These are phyloP conservation scores for Peronospora belbahrii DNA, from an alignment of 352 stramenopile species.

Conservation along the genomic window DNA sequence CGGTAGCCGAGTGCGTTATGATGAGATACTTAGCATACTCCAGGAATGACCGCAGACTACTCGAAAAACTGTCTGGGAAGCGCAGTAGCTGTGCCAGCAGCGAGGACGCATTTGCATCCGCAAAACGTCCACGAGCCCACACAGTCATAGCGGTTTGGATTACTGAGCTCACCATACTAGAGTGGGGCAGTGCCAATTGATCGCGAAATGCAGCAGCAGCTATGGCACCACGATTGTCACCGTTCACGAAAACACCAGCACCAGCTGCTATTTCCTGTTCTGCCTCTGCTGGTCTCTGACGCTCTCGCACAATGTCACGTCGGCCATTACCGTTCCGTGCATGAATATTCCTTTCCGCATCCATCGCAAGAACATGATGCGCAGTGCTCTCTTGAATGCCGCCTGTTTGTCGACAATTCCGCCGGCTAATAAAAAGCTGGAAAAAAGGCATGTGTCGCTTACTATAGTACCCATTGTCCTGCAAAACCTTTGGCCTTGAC, in stretches of 20 bases:
- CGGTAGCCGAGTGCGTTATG: slow-evolving; percentile 29
- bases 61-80: slow-evolving; percentile 25
- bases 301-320: slow-evolving; percentile 9
- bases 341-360: slow-evolving; percentile 13
- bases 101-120: slow-evolving; percentile 23
- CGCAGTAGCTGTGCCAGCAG: slow-evolving; percentile 32
- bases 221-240: slow-evolving; percentile 1
- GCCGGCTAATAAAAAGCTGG: slow-evolving; percentile 31
- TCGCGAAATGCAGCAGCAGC: slow-evolving; percentile 14
- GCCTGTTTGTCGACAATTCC: slow-evolving; percentile 16
- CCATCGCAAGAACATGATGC: slow-evolving; percentile 8
- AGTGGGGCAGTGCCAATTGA: slow-evolving; percentile 10
- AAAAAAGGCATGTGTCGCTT: slow-evolving; percentile 19
- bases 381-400: slow-evolving; percentile 3
- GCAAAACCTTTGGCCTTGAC: neutral
- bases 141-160: slow-evolving; percentile 34
- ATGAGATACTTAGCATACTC: slow-evolving; percentile 62
- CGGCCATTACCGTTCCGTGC: slow-evolving; percentile 12
- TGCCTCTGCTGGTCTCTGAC: slow-evolving; percentile 5
- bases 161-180: slow-evolving; percentile 31
- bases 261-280: slow-evolving; percentile 7
- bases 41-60: slow-evolving; percentile 44
- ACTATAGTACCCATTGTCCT: neutral
- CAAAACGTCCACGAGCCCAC: slow-evolving; percentile 36
- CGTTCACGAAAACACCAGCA: slow-evolving; percentile 1